Conservation (phyloP, 495 filamentous ascomycete species). For the Tuber umbilicatum region DNA sequence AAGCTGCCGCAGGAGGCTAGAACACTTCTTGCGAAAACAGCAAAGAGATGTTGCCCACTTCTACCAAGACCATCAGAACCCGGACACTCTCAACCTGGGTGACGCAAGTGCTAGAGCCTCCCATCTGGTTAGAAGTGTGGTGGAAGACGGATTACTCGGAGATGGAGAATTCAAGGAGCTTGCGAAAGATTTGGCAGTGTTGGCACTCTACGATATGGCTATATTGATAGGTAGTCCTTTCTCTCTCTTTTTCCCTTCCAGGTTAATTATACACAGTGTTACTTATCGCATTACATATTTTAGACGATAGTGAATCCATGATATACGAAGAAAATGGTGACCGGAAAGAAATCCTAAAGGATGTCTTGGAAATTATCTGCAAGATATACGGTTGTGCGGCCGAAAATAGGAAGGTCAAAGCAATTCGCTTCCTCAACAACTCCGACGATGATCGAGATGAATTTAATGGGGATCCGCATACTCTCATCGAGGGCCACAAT, state of each 20-base stretch:
- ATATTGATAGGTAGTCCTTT: conserved; percentile 46
- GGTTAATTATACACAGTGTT: not conserved
- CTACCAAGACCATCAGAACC: not conserved
- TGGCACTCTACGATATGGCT: conserved; percentile 29
- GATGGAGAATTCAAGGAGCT: conserved; percentile 8
- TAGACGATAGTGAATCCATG: conserved; percentile 67
- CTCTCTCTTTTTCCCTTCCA: not conserved
- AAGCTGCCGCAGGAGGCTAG: not conserved
- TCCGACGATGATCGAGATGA: not conserved
- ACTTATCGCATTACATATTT: conserved; percentile 7
- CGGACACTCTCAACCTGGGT: not conserved
- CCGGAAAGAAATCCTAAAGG: conserved; percentile 58
- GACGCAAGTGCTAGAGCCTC: not conserved
- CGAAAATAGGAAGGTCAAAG: conserved; percentile 57
- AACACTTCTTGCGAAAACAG: not conserved
- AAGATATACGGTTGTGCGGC: conserved; percentile 55
- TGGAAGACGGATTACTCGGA: not conserved
- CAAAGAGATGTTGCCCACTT: not conserved
- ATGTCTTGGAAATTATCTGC: conserved; percentile 57
- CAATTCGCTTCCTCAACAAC: conserved; percentile 62
- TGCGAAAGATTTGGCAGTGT: conserved; percentile 15
- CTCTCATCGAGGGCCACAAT: conserved; percentile 51
- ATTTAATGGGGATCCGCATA: conserved; percentile 36
- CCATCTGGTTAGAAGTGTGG: not conserved
- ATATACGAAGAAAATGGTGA: conserved; percentile 56